Evolutionary conservation across 345 rosid species (phyloP).

Genomic region (Salix purpurea): DNA sequence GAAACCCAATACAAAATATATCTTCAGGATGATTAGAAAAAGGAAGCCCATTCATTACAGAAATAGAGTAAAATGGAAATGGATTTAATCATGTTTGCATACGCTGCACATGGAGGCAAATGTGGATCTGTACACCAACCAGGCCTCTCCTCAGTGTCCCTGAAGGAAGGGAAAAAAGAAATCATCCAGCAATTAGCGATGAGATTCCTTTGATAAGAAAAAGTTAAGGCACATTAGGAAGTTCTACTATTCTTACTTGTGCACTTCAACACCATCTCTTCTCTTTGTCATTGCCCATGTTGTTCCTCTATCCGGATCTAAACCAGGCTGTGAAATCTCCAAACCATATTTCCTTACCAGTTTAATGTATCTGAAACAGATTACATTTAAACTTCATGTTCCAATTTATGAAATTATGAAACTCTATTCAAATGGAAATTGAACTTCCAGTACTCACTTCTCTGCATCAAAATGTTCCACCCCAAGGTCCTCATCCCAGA

Average conservation of each 20-base stretch:
- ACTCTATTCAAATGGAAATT: not conserved
- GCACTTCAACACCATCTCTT: conserved; percentile 77
- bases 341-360: conserved; percentile 74
- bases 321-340: conserved; percentile 96
- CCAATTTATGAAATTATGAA: not conserved
- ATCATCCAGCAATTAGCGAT: not conserved
- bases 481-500: conserved; percentile 99
- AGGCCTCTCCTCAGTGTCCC: conserved; percentile 70
- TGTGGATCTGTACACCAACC: conserved; percentile 79
- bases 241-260: conserved; percentile 51
- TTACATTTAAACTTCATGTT: not conserved
- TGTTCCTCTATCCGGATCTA: conserved; percentile 66
- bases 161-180: conserved; percentile 21
- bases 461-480: conserved; percentile 77
- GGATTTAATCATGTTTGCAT: conserved; percentile 24
- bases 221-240: not conserved
- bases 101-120: conserved; percentile 98
- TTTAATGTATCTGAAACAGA: conserved; percentile 57
- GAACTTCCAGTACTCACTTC: conserved; percentile 46
- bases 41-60: not conserved
- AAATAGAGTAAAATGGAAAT: not conserved
- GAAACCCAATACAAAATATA: not conserved
- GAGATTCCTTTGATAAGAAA: not conserved
- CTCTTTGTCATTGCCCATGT: conserved; percentile 96
- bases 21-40: not conserved